Evolutionary conservation across 805 yeast genomes (phyloP).

Genomic region (Saccharomycopsis fermentans): DNA sequence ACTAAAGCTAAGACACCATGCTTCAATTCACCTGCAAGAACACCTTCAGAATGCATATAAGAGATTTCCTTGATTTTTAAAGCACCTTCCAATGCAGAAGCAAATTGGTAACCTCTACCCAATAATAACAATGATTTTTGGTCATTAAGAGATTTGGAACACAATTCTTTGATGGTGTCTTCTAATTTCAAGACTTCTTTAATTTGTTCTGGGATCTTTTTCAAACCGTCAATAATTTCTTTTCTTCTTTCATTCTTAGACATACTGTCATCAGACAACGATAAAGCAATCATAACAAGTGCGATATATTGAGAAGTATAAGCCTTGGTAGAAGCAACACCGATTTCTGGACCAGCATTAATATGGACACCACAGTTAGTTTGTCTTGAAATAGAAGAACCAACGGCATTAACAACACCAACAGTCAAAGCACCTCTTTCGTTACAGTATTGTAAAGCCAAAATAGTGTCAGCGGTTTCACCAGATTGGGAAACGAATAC

Average conservation of each 20-base stretch:
- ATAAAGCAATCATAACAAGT: conserved; percentile 89
- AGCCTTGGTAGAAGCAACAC: conserved; percentile 98
- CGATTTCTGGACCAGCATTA: conserved; percentile 98
- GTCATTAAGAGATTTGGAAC: conserved; percentile 59
- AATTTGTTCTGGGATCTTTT: conserved; percentile 78
- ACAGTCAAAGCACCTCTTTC: conserved; percentile 96
- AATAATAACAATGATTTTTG: conserved; percentile 82
- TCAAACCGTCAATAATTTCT: conserved; percentile 80
- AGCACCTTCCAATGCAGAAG: conserved; percentile 97
- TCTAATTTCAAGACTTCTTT: conserved; percentile 65
- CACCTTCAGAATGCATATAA: conserved; percentile 98
- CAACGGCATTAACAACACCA: conserved; percentile 96
- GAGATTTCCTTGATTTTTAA: conserved; percentile 96
- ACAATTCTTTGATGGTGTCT: conserved; percentile 61
- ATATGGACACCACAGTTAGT: conserved; percentile 99
- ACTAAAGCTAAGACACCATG: conserved; percentile 97
- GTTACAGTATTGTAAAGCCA: conserved; percentile 88
- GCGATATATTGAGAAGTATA: conserved; percentile 98
- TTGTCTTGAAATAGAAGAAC: conserved; percentile 91
- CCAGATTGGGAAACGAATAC: conserved; percentile 98
- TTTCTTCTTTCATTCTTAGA: conserved; percentile 66
- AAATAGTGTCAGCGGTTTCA: conserved; percentile 95
- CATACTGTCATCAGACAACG: conserved; percentile 85
- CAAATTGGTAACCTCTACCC: conserved; percentile 97
- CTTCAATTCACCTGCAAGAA: conserved; percentile 96